Evolutionary conservation across 2,329 filamentous ascomycete genomes (phyloP).

Genomic region (Diplodia corticola): DNA sequence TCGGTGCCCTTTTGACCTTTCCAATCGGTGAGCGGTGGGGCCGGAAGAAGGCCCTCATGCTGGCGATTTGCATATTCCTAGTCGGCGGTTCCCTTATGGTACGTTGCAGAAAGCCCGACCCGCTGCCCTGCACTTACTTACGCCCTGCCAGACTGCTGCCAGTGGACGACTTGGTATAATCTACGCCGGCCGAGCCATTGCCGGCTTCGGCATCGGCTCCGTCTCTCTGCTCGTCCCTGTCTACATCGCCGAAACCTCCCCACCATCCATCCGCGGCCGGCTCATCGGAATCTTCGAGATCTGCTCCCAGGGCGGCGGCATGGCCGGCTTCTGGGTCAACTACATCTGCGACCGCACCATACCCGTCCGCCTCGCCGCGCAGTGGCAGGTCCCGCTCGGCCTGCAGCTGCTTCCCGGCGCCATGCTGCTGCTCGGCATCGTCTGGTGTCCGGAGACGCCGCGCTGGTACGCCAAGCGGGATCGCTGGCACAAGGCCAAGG

Average conservation of each 20-base stretch:
- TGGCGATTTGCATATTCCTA: conserved; percentile 46
- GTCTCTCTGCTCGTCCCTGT: conserved; percentile 49
- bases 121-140: conserved; percentile 25
- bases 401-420: conserved; percentile 36
- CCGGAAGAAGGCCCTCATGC: conserved; percentile 47
- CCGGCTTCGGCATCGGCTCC: conserved; percentile 48
- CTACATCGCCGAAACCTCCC: conserved; percentile 48
- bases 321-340: conserved; percentile 56
- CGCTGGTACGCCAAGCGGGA: conserved; percentile 68
- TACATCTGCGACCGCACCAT: conserved; percentile 47
- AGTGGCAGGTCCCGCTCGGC: conserved; percentile 60
- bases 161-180: conserved; percentile 43
- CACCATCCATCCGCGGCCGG: conserved; percentile 47
- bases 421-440: conserved; percentile 33
- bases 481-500: conserved; percentile 60
- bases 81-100: conserved; percentile 48
- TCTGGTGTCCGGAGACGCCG: conserved; percentile 48
- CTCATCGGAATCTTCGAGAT: conserved; percentile 53
- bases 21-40: conserved; percentile 50
- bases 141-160: conserved; percentile 48
- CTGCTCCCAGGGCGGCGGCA: conserved; percentile 45
- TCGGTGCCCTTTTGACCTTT: conserved; percentile 60
- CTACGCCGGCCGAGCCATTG: conserved; percentile 65
- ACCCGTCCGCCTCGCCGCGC: conserved; percentile 32
- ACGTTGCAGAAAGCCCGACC: conserved; percentile 32